Evolutionary conservation across 2,329 filamentous ascomycete genomes (phyloP), one percentile per base, ranked within the genome.

Genomic region (Aspergillus fijiensis): DNA sequence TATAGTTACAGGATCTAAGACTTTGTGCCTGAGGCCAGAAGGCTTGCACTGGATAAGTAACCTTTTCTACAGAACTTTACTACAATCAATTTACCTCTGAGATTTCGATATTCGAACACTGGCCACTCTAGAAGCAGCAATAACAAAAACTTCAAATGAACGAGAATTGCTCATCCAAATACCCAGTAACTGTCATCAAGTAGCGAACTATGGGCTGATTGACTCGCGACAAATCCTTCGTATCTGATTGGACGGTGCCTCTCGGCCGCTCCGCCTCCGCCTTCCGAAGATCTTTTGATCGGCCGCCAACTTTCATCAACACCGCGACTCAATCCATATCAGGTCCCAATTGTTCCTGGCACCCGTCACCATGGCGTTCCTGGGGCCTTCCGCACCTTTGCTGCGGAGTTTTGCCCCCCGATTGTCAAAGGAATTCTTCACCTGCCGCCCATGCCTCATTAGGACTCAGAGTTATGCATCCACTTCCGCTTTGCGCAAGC

Each of bases 401-500:
- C 72, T 76, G 62, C 69, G 73, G 67, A 68, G 72, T 42, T 51
- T 75, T 49, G 71, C 73, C 51, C 74, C 73, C 51, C 72, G 75
- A 42, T 51, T 79, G 6, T 71, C 76, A 5, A 74, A 70, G 51
- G 72, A 75, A 31, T 67, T 79, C 57, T 78, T 78, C 64, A 74
- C 74, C 51, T 78, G 77, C 61, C 74, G 71, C n/a, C 76, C 77
- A 72, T 78, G 75, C 57, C 67, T 79, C 23, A 55, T 57, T 14
- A 72, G 67, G 25, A 73, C 64, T 48, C 70, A 72, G 53, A 66
- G 67, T 49, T 68, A 65, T 64, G 66, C 68, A 45, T 68, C 67
- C 58, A 73, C 69, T 55, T 69, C 70, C 47, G 55, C 69, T 16
- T 67, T 72, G 56, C 70, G 68, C 59, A 75, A 69, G 55, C 73